Percentiles rank a stretch among this genome's conserved stretches.
Conservation (phyloP, 2,329 filamentous ascomycete genomes). For the Exophiala lecanii-corni region DNA sequence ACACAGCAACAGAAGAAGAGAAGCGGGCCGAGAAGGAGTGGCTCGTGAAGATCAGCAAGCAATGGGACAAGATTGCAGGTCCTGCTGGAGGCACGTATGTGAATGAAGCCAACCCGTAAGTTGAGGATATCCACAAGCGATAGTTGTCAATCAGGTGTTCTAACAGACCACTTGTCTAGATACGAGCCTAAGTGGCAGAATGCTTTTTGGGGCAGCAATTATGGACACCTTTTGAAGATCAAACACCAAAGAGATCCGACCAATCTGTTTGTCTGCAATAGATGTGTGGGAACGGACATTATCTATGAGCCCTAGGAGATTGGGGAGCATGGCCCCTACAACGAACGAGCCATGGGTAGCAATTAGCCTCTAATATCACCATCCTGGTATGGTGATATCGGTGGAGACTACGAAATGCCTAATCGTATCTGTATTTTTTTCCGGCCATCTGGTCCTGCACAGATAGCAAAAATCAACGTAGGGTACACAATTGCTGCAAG, state of each 20-base stretch:
- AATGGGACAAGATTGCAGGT: conserved; percentile 28
- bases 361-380: background rate
- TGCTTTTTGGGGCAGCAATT: conserved; percentile 37
- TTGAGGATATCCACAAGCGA: background rate
- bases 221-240: conserved; percentile 41
- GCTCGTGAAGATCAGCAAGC: conserved; percentile 28
- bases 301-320: conserved; percentile 23
- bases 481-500: too few relatives aligned
- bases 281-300: conserved; percentile 43
- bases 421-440: background rate
- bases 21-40: conserved; percentile 25
- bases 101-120: conserved; percentile 24
- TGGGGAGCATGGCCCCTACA: too few relatives aligned
- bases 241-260: conserved; percentile 46
- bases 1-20: conserved; percentile 26
- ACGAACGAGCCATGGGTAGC: too few relatives aligned
- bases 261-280: conserved; percentile 47
- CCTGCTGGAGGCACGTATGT: conserved; percentile 28
- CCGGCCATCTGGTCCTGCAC: too few relatives aligned
- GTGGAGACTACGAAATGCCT: too few relatives aligned
- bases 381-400: too few relatives aligned
- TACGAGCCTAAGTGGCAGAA: conserved; percentile 31
- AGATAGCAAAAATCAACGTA: too few relatives aligned
- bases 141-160: background rate
- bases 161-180: conserved; percentile 10